A percentile compares a stretch with the other conserved stretches of the same genome.
Evolutionary conservation across 208 protist species (phyloP).

Genomic region (Willaertia magna): DNA sequence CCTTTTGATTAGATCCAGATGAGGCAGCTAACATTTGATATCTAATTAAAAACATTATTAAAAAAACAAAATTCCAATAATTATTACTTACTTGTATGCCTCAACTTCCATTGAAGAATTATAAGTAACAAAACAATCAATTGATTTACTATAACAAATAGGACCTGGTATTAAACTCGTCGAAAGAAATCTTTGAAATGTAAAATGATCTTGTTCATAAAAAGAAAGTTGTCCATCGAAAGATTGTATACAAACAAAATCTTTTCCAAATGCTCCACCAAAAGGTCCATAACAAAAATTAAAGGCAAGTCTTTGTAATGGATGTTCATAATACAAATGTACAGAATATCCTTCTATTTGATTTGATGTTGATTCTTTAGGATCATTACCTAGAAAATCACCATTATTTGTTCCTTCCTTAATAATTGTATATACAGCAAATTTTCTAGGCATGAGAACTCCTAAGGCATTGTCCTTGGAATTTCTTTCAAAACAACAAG

Average conservation of each 20-base stretch:
- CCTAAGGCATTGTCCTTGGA: slow-evolving; percentile 45
- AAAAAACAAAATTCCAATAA: no score
- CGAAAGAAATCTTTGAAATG: slow-evolving; percentile 53
- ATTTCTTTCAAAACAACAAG: background rate
- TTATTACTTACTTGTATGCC: background rate
- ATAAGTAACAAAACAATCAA: background rate
- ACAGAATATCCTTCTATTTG: slow-evolving; percentile 11
- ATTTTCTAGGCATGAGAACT: slow-evolving; percentile 54
- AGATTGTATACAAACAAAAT: slow-evolving; percentile 70
- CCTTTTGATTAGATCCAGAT: background rate
- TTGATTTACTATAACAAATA: background rate
- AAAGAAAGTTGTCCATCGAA: slow-evolving; percentile 69
- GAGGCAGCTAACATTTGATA: slow-evolving; percentile 1
- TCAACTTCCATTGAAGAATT: slow-evolving; percentile 4
- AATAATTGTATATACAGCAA: slow-evolving; percentile 46
- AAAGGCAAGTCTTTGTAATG: slow-evolving; percentile 47
- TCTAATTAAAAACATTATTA: no score
- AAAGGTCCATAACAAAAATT: slow-evolving; percentile 63
- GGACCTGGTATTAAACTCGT: slow-evolving; percentile 57
- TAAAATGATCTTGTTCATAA: slow-evolving; percentile 57
- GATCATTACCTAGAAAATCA: no score
- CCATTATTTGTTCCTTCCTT: background rate
- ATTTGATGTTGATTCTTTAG: no score
- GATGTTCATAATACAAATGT: slow-evolving; percentile 38
- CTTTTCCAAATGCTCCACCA: slow-evolving; percentile 40